Base-by-base conservation (phyloP, 2,329 filamentous ascomycete genomes). In the Dichotomopilus funicola region DNA sequence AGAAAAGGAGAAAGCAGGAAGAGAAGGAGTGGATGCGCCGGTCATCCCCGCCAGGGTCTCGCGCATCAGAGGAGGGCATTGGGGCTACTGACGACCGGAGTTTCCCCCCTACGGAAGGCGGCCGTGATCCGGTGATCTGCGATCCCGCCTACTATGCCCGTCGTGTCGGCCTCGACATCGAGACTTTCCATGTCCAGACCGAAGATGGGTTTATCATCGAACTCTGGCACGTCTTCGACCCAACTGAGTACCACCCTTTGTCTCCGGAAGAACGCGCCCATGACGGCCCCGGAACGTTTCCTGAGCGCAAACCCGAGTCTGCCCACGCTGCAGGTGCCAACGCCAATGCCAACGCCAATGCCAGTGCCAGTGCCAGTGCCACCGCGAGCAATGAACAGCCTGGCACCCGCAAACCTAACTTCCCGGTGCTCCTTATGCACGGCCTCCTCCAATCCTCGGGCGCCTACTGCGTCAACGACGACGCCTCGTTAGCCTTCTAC, bases 151-250 rank as follows among this genome's bases (percentile, higher is more conserved):
- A 96, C 67, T 96, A 97, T 67, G 91, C 92, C 1, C 80, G 89
- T 19, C 79, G 91, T 10, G 90, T 96, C 11, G 92, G 92, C 0
- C 78, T 97, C 1, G 90, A 96, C 59, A 82, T 90, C 31, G 91
- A 96, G 66, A 80, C 81, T 8, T 89, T 90, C 64, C 78, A 88
- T 49, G 91, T 96, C 0, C 87, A 95, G 69, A 96, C 92, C 0
- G 91, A 96, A 68, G 92, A 97, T 65, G 91, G 91, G 0, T 96
- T 96, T 67, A 82, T 96, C 46, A 87, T 96, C 59, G 83, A 88
- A 27, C 76, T 96, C 1, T 95, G 89, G 86, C 92, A 96, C 68
- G 78, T 96, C 33, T 95, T 89, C 68, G 87, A 96, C 60, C 92
- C 92, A 0, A 80, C 78, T 49, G 87, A 92, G 57, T 86, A 90